phyloP scores from a whole-genome alignment of 2,329 filamentous ascomycete species.

The Xylariaceae sp. region DNA sequence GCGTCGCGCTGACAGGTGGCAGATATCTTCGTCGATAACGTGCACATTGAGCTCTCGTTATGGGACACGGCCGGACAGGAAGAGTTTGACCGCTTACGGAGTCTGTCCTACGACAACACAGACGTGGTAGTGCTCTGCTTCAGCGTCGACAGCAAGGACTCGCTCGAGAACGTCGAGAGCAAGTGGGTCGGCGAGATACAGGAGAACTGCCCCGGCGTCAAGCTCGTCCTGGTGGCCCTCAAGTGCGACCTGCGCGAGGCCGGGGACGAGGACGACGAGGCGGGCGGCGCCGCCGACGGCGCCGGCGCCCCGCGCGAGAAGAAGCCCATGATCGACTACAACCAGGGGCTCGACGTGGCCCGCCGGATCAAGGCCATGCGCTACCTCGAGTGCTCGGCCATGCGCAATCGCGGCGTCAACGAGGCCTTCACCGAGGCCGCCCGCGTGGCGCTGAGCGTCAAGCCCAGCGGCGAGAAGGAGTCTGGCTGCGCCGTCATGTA shows the following conservation, averaged over 20 bases:
- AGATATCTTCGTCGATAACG: constrained; percentile 98
- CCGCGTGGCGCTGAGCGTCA: constrained; percentile 75
- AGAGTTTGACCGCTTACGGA: constrained; percentile 94
- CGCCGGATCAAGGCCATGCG: constrained; percentile 85
- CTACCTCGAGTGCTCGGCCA: constrained; percentile 97
- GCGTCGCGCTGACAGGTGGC: too few relatives aligned
- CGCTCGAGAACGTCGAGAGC: constrained; percentile 94
- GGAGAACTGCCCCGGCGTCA: constrained; percentile 93
- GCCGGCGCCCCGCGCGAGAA: constrained; percentile 43
- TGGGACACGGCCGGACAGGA: constrained; percentile 99
- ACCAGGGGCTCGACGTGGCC: constrained; percentile 84
- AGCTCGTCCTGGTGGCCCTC: constrained; percentile 87
- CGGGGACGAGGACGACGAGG: constrained; percentile 60
- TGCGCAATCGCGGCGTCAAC: constrained; percentile 96
- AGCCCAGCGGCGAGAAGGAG: constrained; percentile 52
- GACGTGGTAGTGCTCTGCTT: constrained; percentile 99
- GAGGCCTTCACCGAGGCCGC: constrained; percentile 98
- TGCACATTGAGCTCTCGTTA: constrained; percentile 92
- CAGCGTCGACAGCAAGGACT: constrained; percentile 91
- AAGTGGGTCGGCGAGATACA: constrained; percentile 99
- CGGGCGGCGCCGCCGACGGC: constrained; percentile 26
- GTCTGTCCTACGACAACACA: constrained; percentile 92
- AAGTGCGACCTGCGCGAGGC: constrained; percentile 93
- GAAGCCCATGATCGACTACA: constrained; percentile 76
- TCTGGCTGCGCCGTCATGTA: constrained; percentile 56